These are phyloP conservation scores for Breynia disticha DNA, from an alignment of 441 rosid species.

Conservation along the genomic window DNA sequence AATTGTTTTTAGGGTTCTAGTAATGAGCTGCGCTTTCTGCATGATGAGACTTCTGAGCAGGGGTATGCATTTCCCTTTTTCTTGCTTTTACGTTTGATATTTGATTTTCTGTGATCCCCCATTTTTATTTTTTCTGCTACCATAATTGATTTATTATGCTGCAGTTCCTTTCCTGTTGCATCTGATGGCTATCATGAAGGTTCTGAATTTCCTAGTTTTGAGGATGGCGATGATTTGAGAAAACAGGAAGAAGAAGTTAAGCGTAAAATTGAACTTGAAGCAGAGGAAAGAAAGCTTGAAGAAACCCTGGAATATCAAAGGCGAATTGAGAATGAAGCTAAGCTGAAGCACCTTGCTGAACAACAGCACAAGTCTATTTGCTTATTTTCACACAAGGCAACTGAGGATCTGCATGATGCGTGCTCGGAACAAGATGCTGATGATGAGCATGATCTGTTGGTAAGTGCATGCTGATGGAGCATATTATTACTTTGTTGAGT, in stretches of 20 bases:
- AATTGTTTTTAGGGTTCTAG: slow-evolving; percentile 38
- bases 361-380: slow-evolving; percentile 43
- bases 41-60: slow-evolving; percentile 37
- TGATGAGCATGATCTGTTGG: slow-evolving; percentile 26
- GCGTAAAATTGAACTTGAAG: slow-evolving; percentile 72
- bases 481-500: too few species aligned
- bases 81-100: slow-evolving; percentile 8
- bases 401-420: slow-evolving; percentile 24
- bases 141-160: slow-evolving; percentile 11
- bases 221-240: slow-evolving; percentile 39
- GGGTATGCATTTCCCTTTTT: slow-evolving; percentile 35
- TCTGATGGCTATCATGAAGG: slow-evolving; percentile 43
- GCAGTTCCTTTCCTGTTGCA: slow-evolving; percentile 55
- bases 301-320: slow-evolving; percentile 84
- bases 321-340: slow-evolving; percentile 83
- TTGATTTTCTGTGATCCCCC: slow-evolving; percentile 5
- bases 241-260: slow-evolving; percentile 66
- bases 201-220: slow-evolving; percentile 30
- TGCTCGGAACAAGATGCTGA: slow-evolving; percentile 23
- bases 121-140: slow-evolving; percentile 4
- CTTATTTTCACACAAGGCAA: slow-evolving; percentile 25
- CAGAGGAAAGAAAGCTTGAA: slow-evolving; percentile 83
- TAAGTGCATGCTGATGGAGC: slow-evolving; percentile 17
- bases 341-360: slow-evolving; percentile 76
- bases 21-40: slow-evolving; percentile 33